phyloP scores from a whole-genome alignment of 805 yeast species.

The Starmerella floris region DNA sequence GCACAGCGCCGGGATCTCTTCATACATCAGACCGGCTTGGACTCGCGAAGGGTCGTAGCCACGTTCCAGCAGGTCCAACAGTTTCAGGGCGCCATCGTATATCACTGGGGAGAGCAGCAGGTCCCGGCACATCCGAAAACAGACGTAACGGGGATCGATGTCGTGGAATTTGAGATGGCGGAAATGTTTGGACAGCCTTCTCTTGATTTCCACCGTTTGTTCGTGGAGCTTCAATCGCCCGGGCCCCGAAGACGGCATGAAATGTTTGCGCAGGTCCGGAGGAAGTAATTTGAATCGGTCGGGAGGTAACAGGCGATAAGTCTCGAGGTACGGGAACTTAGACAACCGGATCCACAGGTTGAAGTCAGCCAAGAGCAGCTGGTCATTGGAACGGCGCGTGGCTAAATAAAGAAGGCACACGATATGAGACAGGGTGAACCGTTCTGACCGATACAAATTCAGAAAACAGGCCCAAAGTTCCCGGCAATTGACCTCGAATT shows the following conservation, averaged over 20 bases:
- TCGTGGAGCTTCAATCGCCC: constrained; percentile 5
- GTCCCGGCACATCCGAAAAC: constrained; percentile 24
- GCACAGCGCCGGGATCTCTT: constrained; percentile 12
- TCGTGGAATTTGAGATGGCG: constrained; percentile 1
- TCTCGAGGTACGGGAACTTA: constrained; percentile 9
- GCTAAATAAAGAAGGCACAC: constrained; percentile 11
- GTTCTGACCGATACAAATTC: constrained; percentile 7
- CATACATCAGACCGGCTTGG: neutral
- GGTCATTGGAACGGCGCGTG: constrained; percentile 6
- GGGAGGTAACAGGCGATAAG: constrained; percentile 3
- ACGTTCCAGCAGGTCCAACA: constrained; percentile 15
- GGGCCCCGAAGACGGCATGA: constrained; percentile 5
- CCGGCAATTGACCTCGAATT: constrained; percentile 5
- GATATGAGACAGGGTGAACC: constrained; percentile 4
- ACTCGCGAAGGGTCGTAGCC: neutral
- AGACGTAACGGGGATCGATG: constrained; percentile 8
- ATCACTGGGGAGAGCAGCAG: constrained; percentile 41
- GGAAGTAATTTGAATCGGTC: constrained; percentile 3
- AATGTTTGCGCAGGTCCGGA: constrained; percentile 6
- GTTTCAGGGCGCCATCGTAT: constrained; percentile 28
- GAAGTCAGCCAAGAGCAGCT: constrained; percentile 10
- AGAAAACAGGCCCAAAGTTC: constrained; percentile 12
- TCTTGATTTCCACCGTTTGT: neutral
- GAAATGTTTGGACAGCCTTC: neutral
- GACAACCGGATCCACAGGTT: constrained; percentile 8